A percentile compares a stretch with the other conserved stretches of the same genome.
Conservation (phyloP, 1,284 basidiomycete species). For the Ustilago cynodontis region DNA sequence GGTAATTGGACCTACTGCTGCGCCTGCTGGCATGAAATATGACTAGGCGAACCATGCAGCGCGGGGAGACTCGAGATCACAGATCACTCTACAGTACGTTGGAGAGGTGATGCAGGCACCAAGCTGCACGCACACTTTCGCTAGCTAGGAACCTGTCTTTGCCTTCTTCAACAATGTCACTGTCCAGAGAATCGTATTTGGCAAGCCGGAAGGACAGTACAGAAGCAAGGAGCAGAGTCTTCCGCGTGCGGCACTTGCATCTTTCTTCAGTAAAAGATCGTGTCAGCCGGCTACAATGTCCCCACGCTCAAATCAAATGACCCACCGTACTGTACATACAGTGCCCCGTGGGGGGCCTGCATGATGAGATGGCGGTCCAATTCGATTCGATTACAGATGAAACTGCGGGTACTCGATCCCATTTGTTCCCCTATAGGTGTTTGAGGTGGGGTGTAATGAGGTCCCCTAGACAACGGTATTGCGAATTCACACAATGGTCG, state of each 20-base stretch:
- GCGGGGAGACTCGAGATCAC: slow-evolving; percentile 1
- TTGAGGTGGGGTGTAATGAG: neutral
- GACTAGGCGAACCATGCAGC: neutral
- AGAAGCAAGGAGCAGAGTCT: slow-evolving; percentile 1
- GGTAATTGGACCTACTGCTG: neutral
- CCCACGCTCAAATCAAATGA: neutral
- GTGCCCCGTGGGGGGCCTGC: neutral
- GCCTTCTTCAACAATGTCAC: neutral
- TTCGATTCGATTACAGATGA: neutral
- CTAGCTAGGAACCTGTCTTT: neutral
- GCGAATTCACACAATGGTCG: too few species aligned
- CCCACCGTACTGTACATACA: neutral
- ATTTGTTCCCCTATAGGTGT: too few species aligned
- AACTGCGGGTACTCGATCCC: neutral
- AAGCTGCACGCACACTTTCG: neutral
- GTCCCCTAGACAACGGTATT: neutral
- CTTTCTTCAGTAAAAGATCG: neutral
- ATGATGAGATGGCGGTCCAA: neutral
- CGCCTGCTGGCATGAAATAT: neutral
- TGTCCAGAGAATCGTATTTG: neutral
- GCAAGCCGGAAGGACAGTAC: neutral
- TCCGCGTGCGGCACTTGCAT: neutral
- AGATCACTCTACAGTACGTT: too few species aligned
- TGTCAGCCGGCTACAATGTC: neutral
- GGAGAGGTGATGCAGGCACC: neutral